Evolutionary conservation across 805 yeast species (phyloP), one percentile per base, ranked within the genome.

Genomic region (Ogataea neopini): DNA sequence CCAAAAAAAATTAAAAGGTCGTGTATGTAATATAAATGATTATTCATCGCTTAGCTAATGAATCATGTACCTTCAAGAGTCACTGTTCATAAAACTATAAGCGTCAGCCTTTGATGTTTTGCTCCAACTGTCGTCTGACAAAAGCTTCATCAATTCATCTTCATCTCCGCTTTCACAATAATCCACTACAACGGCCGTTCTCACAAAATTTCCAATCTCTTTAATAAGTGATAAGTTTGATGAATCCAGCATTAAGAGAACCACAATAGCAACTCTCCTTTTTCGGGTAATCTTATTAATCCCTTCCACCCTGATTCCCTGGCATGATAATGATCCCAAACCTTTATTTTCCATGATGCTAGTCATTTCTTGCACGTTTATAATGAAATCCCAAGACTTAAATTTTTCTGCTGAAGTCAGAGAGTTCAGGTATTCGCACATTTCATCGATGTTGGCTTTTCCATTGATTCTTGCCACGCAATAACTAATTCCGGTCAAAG

Each of bases 401-500:
- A 34, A 47, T 17, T 29, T 45, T 20, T 33, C 36, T 5, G 43
- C 18, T 11, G 8, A 6, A 15, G 40, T 28, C 13, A 39, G 48
- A 6, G 8, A 20, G 13, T 25, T 23, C 23, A 50, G 25, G 43
- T 29, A 40, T n/a, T 44, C 49, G 23, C 30, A 17, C 6, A 41
- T 26, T 28, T 36, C 25, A 9, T 32, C 28, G 22, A 47, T 26
- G 13, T 23, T 34, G 19, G 18, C 32, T 14, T 9, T 32, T 9
- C 43, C 32, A 10, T 32, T 25, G 11, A 49, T 28, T 23, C 40
- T 40, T 5, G 48, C 14, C 13, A 54, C 43, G 13, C 48, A 34
- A 20, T 20, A 47, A 25, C 53, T 50, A 6, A 50, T 25, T 4
- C 56, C 58, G 13, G 40, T 5, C 20, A 52, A 26, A 1, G 53